Conservation (phyloP, 345 rosid species). For the Geranium rotundifolium region DNA sequence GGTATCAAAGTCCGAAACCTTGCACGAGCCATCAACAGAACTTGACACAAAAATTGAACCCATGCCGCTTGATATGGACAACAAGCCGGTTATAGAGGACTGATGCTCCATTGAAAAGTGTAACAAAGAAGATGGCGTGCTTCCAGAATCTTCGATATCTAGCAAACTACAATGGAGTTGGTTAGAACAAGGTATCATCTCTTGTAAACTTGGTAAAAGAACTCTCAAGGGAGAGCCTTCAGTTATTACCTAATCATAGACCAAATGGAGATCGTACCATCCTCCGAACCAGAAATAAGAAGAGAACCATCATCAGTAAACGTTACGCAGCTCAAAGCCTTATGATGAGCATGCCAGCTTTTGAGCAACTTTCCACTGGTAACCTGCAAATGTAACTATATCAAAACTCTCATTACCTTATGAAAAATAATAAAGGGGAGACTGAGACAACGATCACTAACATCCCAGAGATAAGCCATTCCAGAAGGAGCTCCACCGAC, state of each 20-base stretch:
- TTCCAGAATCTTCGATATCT: slow-evolving; percentile 23
- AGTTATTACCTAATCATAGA: slow-evolving; percentile 33
- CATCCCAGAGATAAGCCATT: slow-evolving; percentile 49
- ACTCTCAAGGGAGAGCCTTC: not conserved
- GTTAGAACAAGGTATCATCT: slow-evolving; percentile 11
- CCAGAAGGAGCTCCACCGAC: slow-evolving; percentile 44
- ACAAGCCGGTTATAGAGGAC: slow-evolving; percentile 33
- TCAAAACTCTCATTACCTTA: not conserved
- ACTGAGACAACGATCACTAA: slow-evolving; percentile 9
- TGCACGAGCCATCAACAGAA: slow-evolving; percentile 43
- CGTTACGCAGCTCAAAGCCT: slow-evolving; percentile 30
- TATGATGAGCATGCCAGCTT: slow-evolving; percentile 36
- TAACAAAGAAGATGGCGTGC: slow-evolving; percentile 17
- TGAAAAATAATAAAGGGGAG: not conserved
- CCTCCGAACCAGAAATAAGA: slow-evolving; percentile 40
- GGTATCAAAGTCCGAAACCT: slow-evolving; percentile 14
- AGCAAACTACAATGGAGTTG: slow-evolving; percentile 20
- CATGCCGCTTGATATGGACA: slow-evolving; percentile 17
- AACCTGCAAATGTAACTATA: slow-evolving; percentile 17
- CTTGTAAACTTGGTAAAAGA: not conserved
- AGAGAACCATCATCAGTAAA: slow-evolving; percentile 34
- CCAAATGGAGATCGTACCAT: slow-evolving; percentile 36
- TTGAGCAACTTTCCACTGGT: slow-evolving; percentile 31
- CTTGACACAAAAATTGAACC: slow-evolving; percentile 27
- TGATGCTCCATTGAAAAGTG: slow-evolving; percentile 27